Conservation (phyloP, 345 rosid species). For the Toxicodendron radicans region DNA sequence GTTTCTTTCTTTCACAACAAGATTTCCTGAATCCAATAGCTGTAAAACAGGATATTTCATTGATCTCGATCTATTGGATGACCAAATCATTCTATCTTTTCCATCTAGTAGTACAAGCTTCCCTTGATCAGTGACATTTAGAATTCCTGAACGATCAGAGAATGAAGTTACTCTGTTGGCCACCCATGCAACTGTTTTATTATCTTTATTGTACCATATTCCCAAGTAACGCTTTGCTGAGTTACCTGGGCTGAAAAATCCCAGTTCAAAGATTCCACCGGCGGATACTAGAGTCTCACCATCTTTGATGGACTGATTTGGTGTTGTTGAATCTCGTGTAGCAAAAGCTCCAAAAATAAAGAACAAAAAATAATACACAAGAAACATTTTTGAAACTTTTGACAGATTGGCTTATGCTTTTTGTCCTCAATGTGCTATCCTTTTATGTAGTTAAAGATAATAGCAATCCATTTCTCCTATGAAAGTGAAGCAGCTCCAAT, state of each 20-base stretch:
- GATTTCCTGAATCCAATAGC: slow-evolving; percentile 48
- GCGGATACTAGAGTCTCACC: slow-evolving; percentile 24
- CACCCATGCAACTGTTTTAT: slow-evolving; percentile 40
- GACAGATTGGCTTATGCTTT: background rate
- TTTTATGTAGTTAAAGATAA: background rate
- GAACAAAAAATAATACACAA: slow-evolving; percentile 1
- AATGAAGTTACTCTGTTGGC: slow-evolving; percentile 25
- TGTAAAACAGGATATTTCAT: slow-evolving; percentile 30
- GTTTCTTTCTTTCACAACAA: slow-evolving; percentile 36
- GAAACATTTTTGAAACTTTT: background rate
- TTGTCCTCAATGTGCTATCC: background rate
- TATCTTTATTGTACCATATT: slow-evolving; percentile 40
- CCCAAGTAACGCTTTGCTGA: slow-evolving; percentile 39
- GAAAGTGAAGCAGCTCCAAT: background rate
- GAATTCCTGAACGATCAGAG: slow-evolving; percentile 13
- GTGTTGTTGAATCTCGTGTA: slow-evolving; percentile 8
- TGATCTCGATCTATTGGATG: slow-evolving; percentile 24
- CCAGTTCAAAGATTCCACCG: slow-evolving; percentile 35
- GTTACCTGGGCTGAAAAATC: slow-evolving; percentile 33
- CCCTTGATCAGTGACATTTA: slow-evolving; percentile 16
- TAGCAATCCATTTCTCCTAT: background rate
- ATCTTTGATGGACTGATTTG: slow-evolving; percentile 19
- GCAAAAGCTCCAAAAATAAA: background rate
- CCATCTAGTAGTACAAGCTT: background rate
- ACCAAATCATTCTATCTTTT: slow-evolving; percentile 26